Conservation (phyloP, 2,329 filamentous ascomycete species). For the Claviceps sp. region DNA sequence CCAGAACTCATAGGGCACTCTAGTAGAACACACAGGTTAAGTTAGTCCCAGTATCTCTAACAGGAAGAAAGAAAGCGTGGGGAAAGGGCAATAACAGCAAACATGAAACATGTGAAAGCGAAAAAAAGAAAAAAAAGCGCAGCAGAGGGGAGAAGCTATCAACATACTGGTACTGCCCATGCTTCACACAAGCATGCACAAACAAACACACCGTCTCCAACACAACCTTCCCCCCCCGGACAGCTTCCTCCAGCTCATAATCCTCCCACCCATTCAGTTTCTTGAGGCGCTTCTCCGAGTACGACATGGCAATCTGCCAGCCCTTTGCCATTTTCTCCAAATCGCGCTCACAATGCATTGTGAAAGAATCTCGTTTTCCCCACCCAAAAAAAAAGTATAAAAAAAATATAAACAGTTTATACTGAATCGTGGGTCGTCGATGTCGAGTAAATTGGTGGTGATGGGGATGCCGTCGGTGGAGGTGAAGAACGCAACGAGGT, state of each 20-base stretch:
- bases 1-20: constrained; percentile 25
- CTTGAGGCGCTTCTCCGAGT: constrained; percentile 21
- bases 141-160: neutral
- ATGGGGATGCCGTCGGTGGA: too few relatives aligned
- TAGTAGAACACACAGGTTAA: constrained; percentile 5
- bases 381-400: neutral
- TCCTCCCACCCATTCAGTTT: constrained; percentile 19
- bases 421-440: too few relatives aligned
- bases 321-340: constrained; percentile 22
- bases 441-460: too few relatives aligned
- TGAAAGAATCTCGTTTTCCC: neutral
- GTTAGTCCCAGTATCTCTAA: neutral
- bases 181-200: constrained; percentile 24
- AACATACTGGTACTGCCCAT: constrained; percentile 22
- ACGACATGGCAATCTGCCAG: constrained; percentile 24
- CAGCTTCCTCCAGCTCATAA: constrained; percentile 19
- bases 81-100: neutral
- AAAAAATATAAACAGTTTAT: neutral
- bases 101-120: too few relatives aligned
- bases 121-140: neutral
- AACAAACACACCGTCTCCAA: constrained; percentile 27
- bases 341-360: constrained; percentile 15
- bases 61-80: too few relatives aligned
- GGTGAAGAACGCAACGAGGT: too few relatives aligned
- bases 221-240: constrained; percentile 20